phyloP scores from a whole-genome alignment of 345 rosid species.

The Citrus trifoliata region DNA sequence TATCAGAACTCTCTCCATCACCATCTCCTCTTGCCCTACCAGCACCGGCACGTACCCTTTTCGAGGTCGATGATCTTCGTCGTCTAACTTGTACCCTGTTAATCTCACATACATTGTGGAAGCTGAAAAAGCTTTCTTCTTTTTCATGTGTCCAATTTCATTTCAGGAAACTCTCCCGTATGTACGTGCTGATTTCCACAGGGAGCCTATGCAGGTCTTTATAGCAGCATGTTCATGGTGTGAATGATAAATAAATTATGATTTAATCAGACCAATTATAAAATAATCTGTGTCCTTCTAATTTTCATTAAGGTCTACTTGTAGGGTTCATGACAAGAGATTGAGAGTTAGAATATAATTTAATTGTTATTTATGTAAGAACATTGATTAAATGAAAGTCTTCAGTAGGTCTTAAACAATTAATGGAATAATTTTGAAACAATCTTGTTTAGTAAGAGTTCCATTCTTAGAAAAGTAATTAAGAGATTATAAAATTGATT shows the following conservation, averaged over 20 bases:
- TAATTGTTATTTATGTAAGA: background rate
- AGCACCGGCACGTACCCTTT: conserved; percentile 32
- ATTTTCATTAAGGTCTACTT: no score
- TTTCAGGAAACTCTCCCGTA: background rate
- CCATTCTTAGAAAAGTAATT: no score
- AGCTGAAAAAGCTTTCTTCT: background rate
- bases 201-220: background rate
- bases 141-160: background rate
- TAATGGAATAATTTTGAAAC: no score
- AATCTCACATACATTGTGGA: conserved; percentile 5
- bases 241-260: background rate
- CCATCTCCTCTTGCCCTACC: conserved; percentile 16
- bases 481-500: no score
- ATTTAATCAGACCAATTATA: background rate
- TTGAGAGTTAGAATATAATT: no score
- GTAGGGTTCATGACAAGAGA: no score
- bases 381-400: background rate
- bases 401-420: no score
- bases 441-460: no score
- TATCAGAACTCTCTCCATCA: conserved; percentile 21
- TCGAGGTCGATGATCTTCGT: background rate
- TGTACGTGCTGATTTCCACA: background rate
- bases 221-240: background rate
- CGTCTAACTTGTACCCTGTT: background rate
- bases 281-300: background rate